Conservation (phyloP, 2,329 filamentous ascomycete species). For the Sarocladium kiliense region DNA sequence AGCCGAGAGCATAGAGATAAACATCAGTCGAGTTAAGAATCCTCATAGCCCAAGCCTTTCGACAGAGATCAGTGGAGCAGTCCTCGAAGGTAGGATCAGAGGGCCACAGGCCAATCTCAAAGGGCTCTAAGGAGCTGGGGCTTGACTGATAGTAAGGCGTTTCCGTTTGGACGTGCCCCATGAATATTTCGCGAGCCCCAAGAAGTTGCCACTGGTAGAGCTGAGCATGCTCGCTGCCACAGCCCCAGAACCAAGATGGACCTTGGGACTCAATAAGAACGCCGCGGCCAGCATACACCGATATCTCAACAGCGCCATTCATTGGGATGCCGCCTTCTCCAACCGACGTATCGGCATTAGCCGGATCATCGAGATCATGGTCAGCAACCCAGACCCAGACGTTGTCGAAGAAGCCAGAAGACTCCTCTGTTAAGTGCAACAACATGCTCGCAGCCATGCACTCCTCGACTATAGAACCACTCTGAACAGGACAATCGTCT, state of each 20-base stretch:
- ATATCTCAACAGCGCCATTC: constrained; percentile 20
- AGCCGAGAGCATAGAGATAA: constrained; percentile 19
- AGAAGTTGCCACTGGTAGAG: constrained; percentile 51
- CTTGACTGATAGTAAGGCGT: constrained; percentile 17
- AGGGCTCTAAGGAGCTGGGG: constrained; percentile 13
- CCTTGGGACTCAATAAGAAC: constrained; percentile 25
- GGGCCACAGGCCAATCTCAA: constrained; percentile 22
- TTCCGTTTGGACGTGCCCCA: constrained; percentile 41
- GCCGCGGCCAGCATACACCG: constrained; percentile 30
- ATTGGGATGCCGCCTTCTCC: constrained; percentile 30
- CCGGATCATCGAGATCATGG: constrained; percentile 43
- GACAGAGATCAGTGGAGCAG: constrained; percentile 22
- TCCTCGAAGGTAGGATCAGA: constrained; percentile 13
- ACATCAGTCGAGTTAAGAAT: constrained; percentile 18
- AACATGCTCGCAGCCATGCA: constrained; percentile 57
- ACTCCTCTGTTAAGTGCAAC: constrained; percentile 36
- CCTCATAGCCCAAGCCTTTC: constrained; percentile 34
- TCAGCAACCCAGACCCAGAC: constrained; percentile 48
- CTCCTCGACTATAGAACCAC: too few relatives aligned
- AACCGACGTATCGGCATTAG: constrained; percentile 34
- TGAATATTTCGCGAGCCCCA: constrained; percentile 39
- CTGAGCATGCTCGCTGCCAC: constrained; percentile 21
- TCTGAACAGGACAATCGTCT: constrained; percentile 19
- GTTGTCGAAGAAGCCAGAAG: constrained; percentile 44
- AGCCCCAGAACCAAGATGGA: constrained; percentile 25